A percentile compares a stretch with the other conserved stretches of the same genome.
phyloP scores from a whole-genome alignment of 139 green algal species.

The Trebouxia sp. region DNA sequence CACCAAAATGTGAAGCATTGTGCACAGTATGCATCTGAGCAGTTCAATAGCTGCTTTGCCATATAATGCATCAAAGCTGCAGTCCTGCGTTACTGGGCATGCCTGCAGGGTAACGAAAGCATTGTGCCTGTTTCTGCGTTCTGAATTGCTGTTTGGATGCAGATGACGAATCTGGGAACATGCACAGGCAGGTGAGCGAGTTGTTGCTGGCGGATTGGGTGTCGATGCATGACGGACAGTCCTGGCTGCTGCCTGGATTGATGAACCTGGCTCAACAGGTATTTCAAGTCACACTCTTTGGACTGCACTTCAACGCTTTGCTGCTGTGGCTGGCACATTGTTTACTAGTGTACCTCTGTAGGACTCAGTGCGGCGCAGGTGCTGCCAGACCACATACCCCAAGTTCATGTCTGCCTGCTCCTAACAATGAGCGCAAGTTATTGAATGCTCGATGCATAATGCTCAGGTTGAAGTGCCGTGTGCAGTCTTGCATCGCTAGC shows the following conservation, averaged over 20 bases:
- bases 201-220: conserved; percentile 26
- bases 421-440: background rate
- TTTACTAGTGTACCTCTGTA: background rate
- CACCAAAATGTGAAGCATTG: no score
- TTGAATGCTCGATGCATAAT: background rate
- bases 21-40: no score
- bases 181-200: background rate
- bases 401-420: background rate
- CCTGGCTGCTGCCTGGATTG: background rate
- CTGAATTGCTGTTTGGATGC: no score
- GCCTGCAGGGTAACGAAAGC: no score
- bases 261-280: background rate
- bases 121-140: no score
- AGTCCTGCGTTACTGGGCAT: no score
- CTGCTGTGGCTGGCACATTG: background rate
- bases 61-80: no score
- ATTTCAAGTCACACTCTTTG: background rate
- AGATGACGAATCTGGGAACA: no score
- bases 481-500: no score
- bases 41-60: no score
- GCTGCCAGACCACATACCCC: background rate
- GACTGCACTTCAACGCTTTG: background rate
- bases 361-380: background rate
- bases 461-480: no score
- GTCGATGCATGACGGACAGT: background rate